Evolutionary conservation across 2,329 filamentous ascomycete genomes (phyloP), one percentile per base, ranked within the genome.

Genomic region (Phialemonium atrogriseum): DNA sequence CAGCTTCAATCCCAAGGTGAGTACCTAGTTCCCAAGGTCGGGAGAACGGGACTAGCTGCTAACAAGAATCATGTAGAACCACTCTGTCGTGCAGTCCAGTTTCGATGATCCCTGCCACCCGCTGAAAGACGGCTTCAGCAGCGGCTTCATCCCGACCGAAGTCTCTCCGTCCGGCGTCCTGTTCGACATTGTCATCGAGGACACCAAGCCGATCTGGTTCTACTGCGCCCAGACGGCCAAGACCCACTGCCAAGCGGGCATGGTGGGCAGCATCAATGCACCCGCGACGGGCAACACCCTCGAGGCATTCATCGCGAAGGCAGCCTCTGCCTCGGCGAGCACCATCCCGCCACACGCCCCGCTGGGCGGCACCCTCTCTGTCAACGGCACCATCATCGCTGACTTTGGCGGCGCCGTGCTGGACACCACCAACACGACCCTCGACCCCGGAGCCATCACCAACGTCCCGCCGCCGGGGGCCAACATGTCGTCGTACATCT

Each of bases 241-340:
- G 16, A 48, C 45, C 3, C 54, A 57, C 35, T 59, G 55, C 40
- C 54, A 59, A 27, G 40, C 45, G 3, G 66, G 66, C 22, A 70
- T 70, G 65, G 56, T 62, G 12, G 60, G 62, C 33, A 56, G 60
- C 24, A 60, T 70, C 40, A 70, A 70, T 42, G 55, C 56, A 7
- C 30, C 33, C 5, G 20, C 38, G n/a, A 16, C n/a, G 42, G 56
- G 57, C 29, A 59, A 59, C 40, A 62, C 58, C 1, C 51, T 62
- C 33, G 45, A 49, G 3, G 56, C 52, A n/a, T 64, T 57, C 45
- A 39, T 43, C 6, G 40, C 40, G 5, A 46, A 54, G 7, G 58
- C 59, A 4, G 44, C 49, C 24, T 50, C 49, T 15, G 54, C 53
- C 2, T 43, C 49, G 0, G 40, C 47, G 0, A 57, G 52, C 45